Conservation (phyloP, 768 basidiomycete species). For the Punctularia strigosozonata region DNA sequence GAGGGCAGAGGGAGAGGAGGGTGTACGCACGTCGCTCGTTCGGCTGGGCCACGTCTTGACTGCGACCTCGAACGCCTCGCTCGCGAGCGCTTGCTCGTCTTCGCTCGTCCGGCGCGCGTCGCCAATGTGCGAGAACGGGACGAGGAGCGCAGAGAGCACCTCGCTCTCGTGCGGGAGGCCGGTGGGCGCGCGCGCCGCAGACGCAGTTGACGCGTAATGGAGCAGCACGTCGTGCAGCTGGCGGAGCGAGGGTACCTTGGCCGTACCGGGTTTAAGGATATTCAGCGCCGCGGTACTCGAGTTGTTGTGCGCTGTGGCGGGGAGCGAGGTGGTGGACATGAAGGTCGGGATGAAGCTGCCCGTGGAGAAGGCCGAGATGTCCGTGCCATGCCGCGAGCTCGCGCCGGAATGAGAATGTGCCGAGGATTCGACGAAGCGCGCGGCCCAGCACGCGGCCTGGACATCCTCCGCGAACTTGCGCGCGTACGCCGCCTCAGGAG, state of each 20-base stretch:
- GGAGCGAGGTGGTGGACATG: conserved; percentile 25
- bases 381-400: conserved; percentile 22
- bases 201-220: conserved; percentile 26
- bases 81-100: conserved; percentile 41
- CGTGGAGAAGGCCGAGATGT: conserved; percentile 7
- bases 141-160: conserved; percentile 45
- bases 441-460: conserved; percentile 39
- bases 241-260: conserved; percentile 13
- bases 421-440: conserved; percentile 32
- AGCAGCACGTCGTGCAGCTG: conserved; percentile 37
- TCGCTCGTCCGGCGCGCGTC: conserved; percentile 24
- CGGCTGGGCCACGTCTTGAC: conserved; percentile 45
- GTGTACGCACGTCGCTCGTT: conserved; percentile 38
- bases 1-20: background rate
- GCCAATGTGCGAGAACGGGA: conserved; percentile 38
- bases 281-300: conserved; percentile 12
- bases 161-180: conserved; percentile 44
- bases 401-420: conserved; percentile 16
- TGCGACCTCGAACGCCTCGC: conserved; percentile 51
- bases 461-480: conserved; percentile 45
- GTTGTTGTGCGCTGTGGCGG: conserved; percentile 12
- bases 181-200: conserved; percentile 13
- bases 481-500: conserved; percentile 36
- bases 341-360: conserved; percentile 17
- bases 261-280: conserved; percentile 16